phyloP scores from a whole-genome alignment of 2,329 filamentous ascomycete species.

The Trichoderma sp. region DNA sequence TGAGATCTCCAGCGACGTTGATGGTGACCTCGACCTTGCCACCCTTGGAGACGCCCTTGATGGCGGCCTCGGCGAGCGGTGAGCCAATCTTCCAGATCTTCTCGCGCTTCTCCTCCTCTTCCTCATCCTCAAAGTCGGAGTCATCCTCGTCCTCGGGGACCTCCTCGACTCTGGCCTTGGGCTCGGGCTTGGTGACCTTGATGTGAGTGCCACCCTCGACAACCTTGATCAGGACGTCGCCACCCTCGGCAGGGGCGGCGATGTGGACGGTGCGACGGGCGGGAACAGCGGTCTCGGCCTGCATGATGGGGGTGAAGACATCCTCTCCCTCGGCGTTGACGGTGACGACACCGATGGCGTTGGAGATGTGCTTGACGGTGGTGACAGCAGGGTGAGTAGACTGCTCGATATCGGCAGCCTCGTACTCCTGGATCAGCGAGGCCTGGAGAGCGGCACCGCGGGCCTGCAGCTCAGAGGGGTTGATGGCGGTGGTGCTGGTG shows the following conservation, averaged over 20 bases:
- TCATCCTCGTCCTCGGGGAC: slow-evolving; percentile 65
- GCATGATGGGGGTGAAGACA: slow-evolving; percentile 78
- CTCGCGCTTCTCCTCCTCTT: slow-evolving; percentile 84
- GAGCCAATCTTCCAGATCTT: slow-evolving; percentile 89
- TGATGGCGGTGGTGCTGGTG: slow-evolving; percentile 75
- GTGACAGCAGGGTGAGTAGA: slow-evolving; percentile 95
- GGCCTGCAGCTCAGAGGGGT: slow-evolving; percentile 87
- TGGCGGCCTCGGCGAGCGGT: slow-evolving; percentile 79
- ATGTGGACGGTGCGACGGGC: slow-evolving; percentile 84
- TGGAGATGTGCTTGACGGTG: slow-evolving; percentile 84
- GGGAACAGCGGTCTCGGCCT: slow-evolving; percentile 85
- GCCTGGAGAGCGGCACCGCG: slow-evolving; percentile 95
- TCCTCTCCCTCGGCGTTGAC: slow-evolving; percentile 60
- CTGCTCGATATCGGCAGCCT: slow-evolving; percentile 90
- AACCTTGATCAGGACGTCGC: slow-evolving; percentile 84
- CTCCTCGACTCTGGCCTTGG: slow-evolving; percentile 71
- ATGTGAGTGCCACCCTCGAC: slow-evolving; percentile 89
- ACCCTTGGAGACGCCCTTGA: slow-evolving; percentile 83
- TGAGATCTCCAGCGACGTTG: slow-evolving; percentile 79
- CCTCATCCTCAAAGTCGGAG: slow-evolving; percentile 64
- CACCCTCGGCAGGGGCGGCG: slow-evolving; percentile 73
- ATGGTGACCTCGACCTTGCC: slow-evolving; percentile 92
- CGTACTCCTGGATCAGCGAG: slow-evolving; percentile 91
- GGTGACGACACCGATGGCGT: slow-evolving; percentile 84
- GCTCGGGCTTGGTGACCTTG: slow-evolving; percentile 86